phyloP scores from a whole-genome alignment of 768 basidiomycete species.

The Boletus vermiculosoides region DNA sequence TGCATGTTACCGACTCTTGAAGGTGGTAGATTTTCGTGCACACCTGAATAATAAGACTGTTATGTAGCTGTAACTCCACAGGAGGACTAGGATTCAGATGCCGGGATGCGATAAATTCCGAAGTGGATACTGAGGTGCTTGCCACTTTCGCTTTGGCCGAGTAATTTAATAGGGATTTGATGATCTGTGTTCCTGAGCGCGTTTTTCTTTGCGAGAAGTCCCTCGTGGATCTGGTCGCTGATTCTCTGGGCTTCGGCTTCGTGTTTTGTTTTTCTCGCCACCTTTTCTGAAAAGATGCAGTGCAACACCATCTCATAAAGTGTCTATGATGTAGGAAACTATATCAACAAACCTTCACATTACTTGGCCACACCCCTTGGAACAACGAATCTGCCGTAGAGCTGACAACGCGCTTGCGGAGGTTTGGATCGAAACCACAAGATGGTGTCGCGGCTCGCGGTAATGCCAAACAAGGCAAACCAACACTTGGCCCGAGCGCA shows the following conservation, averaged over 20 bases:
- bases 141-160: too few relatives aligned
- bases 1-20: constrained; percentile 48
- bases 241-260: constrained; percentile 60
- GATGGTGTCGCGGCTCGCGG: too few relatives aligned
- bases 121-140: background rate
- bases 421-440: too few relatives aligned
- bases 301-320: constrained; percentile 24
- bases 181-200: too few relatives aligned
- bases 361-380: too few relatives aligned
- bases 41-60: background rate
- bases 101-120: background rate
- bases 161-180: too few relatives aligned
- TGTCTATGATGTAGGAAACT: background rate
- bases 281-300: constrained; percentile 39
- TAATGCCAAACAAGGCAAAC: too few relatives aligned
- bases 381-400: too few relatives aligned
- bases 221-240: constrained; percentile 62
- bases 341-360: too few relatives aligned
- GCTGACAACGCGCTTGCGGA: too few relatives aligned
- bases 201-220: constrained; percentile 18
- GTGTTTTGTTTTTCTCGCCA: constrained; percentile 38
- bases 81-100: background rate
- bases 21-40: constrained; percentile 65
- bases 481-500: too few relatives aligned
- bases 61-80: background rate